Base-by-base conservation (phyloP, 2,329 filamentous ascomycete species). In the Leptodontidium sp. region DNA sequence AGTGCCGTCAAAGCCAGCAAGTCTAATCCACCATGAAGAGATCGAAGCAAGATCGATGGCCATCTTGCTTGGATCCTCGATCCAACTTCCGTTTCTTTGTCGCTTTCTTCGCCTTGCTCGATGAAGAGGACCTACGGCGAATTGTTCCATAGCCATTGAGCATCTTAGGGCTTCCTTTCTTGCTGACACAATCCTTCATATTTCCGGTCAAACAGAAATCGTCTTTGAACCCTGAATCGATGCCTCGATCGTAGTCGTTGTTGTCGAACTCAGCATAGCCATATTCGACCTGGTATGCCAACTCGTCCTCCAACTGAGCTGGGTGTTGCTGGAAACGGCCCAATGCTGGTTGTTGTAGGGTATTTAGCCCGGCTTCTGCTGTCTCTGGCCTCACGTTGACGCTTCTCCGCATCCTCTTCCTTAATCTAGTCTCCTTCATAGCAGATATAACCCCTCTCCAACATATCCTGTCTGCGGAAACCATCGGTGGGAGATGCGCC, bases 71-170 rank as follows among this genome's bases (percentile, higher is more conserved):
- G 8, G 21, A 45, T 43, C 14, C 35, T 26, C 35, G 35, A 9
- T 59, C 35, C 21, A 59, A 45, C 57, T 59, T 59, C 21, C 45
- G 21, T 24, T 59, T 38, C 38, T 58, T 58, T n/a, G n/a, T 58
- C 55, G 21, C 32, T 24, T 15, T 38, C 35, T 59, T 59, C 4
- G 38, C 26, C 38, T 59, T 21, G 35, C 35, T 45, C 7, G 57
- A 45, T 24, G 12, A 40, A 5, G 35, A 59, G 26, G 57, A 26
- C 40, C 35, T 59, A 9, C 38, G 35, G 24, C 35, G 57, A 26
- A 59, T 29, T 7, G 38, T 29, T 12, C 57, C 21, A 45, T 7
- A 11, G 40, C 38, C 12, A 40, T 55, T 35, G 5, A 43, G 38
- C n/a, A 14, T 9, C 21, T 59, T 59, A 2, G 35, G 35, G 57